Evolutionary conservation across 1,284 basidiomycete species (phyloP).

Genomic region (Sanghuangporus weigelae): DNA sequence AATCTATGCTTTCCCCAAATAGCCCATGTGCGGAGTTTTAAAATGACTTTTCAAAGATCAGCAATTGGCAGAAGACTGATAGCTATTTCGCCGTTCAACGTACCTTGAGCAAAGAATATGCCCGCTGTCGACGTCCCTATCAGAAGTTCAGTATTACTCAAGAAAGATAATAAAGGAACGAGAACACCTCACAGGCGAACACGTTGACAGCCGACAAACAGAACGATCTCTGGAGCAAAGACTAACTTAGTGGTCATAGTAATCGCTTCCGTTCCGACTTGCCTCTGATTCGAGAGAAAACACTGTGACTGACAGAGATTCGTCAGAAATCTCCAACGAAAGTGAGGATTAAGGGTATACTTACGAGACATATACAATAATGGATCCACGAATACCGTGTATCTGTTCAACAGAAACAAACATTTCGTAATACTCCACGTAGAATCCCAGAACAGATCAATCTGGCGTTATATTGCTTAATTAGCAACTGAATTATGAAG

Average conservation of each 20-base stretch:
- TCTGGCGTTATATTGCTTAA: background rate
- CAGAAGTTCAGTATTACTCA: background rate
- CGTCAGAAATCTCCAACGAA: background rate
- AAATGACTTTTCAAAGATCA: background rate
- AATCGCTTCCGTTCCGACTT: background rate
- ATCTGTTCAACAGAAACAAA: background rate
- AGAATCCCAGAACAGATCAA: background rate
- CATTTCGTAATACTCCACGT: conserved; percentile 1
- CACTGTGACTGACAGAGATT: background rate
- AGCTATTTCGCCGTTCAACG: background rate
- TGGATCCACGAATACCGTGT: background rate
- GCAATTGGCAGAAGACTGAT: background rate
- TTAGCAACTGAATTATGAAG: background rate
- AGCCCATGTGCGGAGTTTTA: background rate
- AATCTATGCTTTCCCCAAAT: background rate
- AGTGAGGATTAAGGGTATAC: background rate
- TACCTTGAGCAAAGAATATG: background rate
- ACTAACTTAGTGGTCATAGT: background rate
- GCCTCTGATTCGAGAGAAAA: background rate
- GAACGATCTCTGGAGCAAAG: background rate
- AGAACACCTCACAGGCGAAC: background rate
- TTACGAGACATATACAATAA: background rate
- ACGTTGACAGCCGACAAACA: background rate
- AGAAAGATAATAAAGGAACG: background rate
- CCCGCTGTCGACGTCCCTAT: background rate